Base-by-base conservation (phyloP, 2,329 filamentous ascomycete species). In the Stemphylium beticola region DNA sequence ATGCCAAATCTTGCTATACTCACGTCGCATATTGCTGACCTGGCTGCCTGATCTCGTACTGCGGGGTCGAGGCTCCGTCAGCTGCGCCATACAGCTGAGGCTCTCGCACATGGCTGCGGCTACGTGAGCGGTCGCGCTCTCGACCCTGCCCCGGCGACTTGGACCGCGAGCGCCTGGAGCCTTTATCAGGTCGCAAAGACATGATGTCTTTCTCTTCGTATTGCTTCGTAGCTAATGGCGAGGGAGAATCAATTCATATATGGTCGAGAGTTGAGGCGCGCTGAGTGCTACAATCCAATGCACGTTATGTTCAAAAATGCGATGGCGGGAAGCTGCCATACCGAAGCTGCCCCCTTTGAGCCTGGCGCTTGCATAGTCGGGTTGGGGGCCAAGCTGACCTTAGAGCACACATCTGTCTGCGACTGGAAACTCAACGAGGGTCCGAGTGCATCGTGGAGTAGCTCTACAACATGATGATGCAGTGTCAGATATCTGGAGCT, bases 21-120 rank as follows among this genome's bases (percentile, higher is more conserved):
- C 69, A 74, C 71, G 68, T 61, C 55, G 66, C 66, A 61, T 69
- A 73, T 54, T 60, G 64, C 57, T 67, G 66, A 40, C 58, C 65
- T 40, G 77, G 76, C 61, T 78, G 66, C 69, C 77, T 76, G 62
- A 75, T 65, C 43, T 78, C 76, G 58, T 77, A 77, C 49, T 73
- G 67, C 49, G 74, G 70, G 60, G 59, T 65, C 70, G 73, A 52
- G 66, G 63, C 43, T 65, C 65, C 57, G 66, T 63, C 49, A 71
- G 66, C 61, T 58, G 58, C 62, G 54, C 63, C 65, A 58, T 71
- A 67, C 62, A 68, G 69, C 59, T 71, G 69, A 49, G 72, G 67
- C 43, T 68, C 73, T 34, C 74, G 67, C 20, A 71, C 74, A 68
- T 77, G 61, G 61, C 74, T 76, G 49, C 76, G 64, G 62, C 75